Percentiles rank a stretch among this genome's conserved stretches.
Conservation (phyloP, 2,329 filamentous ascomycete species). For the Phoma sp. region DNA sequence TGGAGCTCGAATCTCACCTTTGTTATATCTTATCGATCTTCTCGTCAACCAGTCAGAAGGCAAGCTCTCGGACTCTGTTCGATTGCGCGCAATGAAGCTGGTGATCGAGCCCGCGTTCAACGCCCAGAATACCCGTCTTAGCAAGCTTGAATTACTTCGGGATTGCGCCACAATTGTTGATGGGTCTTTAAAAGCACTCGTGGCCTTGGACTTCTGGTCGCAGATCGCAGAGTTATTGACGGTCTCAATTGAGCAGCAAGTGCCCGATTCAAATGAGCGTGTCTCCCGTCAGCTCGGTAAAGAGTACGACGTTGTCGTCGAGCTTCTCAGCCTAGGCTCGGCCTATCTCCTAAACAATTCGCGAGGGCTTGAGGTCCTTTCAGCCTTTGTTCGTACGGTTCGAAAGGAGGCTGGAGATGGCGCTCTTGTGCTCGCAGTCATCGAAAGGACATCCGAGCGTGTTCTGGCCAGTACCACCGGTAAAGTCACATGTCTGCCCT, state of each 20-base stretch:
- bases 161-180: slow-evolving; percentile 40
- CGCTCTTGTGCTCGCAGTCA: slow-evolving; percentile 69
- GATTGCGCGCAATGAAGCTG: slow-evolving; percentile 50
- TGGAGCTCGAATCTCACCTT: slow-evolving; percentile 63
- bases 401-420: slow-evolving; percentile 70
- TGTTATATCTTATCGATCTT: slow-evolving; percentile 71
- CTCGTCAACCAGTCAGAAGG: slow-evolving; percentile 57
- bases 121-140: slow-evolving; percentile 43
- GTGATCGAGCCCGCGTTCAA: slow-evolving; percentile 68
- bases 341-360: slow-evolving; percentile 35
- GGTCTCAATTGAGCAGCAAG: slow-evolving; percentile 32
- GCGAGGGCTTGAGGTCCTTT: slow-evolving; percentile 58
- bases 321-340: slow-evolving; percentile 70
- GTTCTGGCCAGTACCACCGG: slow-evolving; percentile 28
- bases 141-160: slow-evolving; percentile 50
- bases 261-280: slow-evolving; percentile 32
- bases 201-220: slow-evolving; percentile 40
- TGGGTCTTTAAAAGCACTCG: slow-evolving; percentile 25
- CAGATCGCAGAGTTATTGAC: slow-evolving; percentile 32
- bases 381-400: slow-evolving; percentile 63
- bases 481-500: slow-evolving; percentile 28
- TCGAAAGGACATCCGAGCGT: slow-evolving; percentile 72
- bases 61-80: slow-evolving; percentile 50
- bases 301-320: slow-evolving; percentile 74
- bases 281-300: slow-evolving; percentile 61